Evolutionary conservation across 352 stramenopile genomes (phyloP).

Genomic region (Pythium utonaiense): DNA sequence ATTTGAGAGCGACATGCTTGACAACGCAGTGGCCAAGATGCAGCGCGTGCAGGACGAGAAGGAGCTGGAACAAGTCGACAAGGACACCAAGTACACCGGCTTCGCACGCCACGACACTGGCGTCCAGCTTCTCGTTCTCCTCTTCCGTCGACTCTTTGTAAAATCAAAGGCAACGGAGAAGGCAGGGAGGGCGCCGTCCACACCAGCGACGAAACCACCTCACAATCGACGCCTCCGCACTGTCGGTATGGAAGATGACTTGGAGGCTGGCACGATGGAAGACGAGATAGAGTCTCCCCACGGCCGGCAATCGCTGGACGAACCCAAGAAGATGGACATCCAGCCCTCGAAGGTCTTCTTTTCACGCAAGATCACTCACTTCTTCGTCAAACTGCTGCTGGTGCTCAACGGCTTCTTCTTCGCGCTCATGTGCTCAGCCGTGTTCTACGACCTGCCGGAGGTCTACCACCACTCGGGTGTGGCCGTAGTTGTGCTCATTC

Average conservation of each 20-base stretch:
- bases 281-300: not conserved
- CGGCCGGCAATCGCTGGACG: not conserved
- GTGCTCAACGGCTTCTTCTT: constrained; percentile 25
- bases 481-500: not conserved
- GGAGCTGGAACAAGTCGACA: constrained; percentile 13
- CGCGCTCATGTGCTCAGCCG: constrained; percentile 19
- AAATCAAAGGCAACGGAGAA: not conserved
- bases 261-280: not conserved
- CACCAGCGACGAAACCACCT: not conserved
- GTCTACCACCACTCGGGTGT: constrained; percentile 7
- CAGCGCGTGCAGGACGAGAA: constrained; percentile 19
- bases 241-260: not conserved
- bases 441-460: constrained; percentile 17
- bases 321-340: not conserved
- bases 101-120: constrained; percentile 10
- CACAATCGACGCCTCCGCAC: constrained; percentile 4
- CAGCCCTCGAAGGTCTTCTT: constrained; percentile 7
- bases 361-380: constrained; percentile 16
- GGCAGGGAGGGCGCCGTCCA: not conserved
- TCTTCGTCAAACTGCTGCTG: constrained; percentile 14
- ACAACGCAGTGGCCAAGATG: constrained; percentile 17
- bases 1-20: not conserved
- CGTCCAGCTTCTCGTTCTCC: constrained; percentile 14
- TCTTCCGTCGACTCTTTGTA: constrained; percentile 5
- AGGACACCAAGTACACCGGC: constrained; percentile 10